Conservation (phyloP, 2,329 filamentous ascomycete species). For the Fusarium nurragi region DNA sequence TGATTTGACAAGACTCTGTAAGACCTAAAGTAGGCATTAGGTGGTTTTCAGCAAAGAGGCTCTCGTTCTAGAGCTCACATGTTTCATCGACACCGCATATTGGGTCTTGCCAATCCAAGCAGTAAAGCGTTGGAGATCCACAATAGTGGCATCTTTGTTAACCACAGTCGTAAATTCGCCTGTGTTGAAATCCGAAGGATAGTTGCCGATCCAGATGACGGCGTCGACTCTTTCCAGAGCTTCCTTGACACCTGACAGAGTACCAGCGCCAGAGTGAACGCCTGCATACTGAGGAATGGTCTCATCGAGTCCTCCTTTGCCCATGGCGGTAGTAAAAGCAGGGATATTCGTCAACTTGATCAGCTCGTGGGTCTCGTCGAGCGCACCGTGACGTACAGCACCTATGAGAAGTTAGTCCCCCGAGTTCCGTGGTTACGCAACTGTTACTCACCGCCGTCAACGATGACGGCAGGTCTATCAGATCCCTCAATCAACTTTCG, state of each 20-base stretch:
- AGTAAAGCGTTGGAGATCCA: background rate
- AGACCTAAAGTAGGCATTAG: background rate
- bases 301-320: background rate
- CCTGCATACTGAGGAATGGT: background rate
- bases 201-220: background rate
- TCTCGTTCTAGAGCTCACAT: background rate
- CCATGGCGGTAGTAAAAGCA: background rate
- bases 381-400: background rate
- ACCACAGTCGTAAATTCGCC: slow-evolving; percentile 1
- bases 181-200: background rate
- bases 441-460: background rate
- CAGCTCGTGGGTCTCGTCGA: background rate
- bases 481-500: background rate
- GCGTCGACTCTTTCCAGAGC: background rate
- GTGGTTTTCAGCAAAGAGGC: fast-evolving
- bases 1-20: background rate
- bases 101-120: background rate
- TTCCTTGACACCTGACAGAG: background rate
- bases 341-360: background rate
- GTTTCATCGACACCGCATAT: background rate
- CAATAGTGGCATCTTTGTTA: background rate
- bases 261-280: slow-evolving; percentile 1
- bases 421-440: fast-evolving
- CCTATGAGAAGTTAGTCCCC: background rate
- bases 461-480: background rate